Evolutionary conservation across 2,329 filamentous ascomycete genomes (phyloP).

Genomic region (Claviceps monticola): DNA sequence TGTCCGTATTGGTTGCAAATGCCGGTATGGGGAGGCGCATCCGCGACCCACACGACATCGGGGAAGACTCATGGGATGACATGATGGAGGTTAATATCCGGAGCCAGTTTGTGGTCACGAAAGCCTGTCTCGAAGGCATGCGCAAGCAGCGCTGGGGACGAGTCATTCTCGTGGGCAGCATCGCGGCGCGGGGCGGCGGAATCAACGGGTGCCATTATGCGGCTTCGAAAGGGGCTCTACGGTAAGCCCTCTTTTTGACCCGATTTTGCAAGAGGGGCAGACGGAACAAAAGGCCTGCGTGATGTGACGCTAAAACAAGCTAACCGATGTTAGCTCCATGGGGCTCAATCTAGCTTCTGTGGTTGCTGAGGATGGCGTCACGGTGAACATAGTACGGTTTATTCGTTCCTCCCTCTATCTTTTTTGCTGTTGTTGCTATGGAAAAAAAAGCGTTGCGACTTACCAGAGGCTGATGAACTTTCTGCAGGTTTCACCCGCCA

Average conservation of each 20-base stretch:
- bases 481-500: conserved; percentile 5
- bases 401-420: background rate
- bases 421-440: background rate
- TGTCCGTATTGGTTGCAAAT: conserved; percentile 5
- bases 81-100: conserved; percentile 6
- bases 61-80: conserved; percentile 5
- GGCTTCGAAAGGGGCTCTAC: conserved; percentile 6
- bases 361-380: conserved; percentile 4
- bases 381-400: conserved; percentile 5
- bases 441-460: background rate
- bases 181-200: conserved; percentile 5
- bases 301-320: background rate
- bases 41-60: conserved; percentile 4
- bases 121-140: conserved; percentile 5
- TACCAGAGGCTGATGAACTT: background rate
- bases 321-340: conserved; percentile 4
- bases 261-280: too few relatives aligned
- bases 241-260: background rate
- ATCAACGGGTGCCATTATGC: conserved; percentile 7
- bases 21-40: conserved; percentile 5
- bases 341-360: conserved; percentile 5
- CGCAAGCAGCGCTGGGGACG: conserved; percentile 4
- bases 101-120: conserved; percentile 6
- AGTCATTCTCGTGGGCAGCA: conserved; percentile 5
- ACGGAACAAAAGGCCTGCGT: background rate